These are phyloP conservation scores for Aegilops tauschii DNA, from an alignment of 176 grass and related monocot species.

Conservation along the genomic window DNA sequence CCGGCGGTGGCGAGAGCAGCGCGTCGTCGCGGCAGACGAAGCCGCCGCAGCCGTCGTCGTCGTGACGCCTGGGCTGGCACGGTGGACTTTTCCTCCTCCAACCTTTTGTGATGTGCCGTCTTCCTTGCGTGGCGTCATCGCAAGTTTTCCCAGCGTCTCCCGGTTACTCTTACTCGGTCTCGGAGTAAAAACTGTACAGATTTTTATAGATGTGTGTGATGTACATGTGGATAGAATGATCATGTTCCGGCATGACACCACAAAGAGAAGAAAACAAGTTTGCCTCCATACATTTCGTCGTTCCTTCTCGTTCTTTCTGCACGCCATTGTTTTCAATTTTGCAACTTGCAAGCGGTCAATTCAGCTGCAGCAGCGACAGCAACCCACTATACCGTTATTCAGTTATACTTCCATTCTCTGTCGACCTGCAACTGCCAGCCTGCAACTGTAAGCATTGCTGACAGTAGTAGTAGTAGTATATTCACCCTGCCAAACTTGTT, in stretches of 20 bases:
- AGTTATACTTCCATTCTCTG: slow-evolving; percentile 11
- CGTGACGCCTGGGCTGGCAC: not conserved
- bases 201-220: slow-evolving; percentile 35
- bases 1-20: slow-evolving; percentile 22
- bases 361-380: not conserved
- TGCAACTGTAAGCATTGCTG: not conserved
- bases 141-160: slow-evolving; percentile 13
- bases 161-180: not conserved
- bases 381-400: not conserved
- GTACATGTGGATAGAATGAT: slow-evolving; percentile 33
- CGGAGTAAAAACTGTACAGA: slow-evolving; percentile 40
- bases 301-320: not conserved
- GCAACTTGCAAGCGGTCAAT: slow-evolving; percentile 8
- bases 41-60: slow-evolving; percentile 3
- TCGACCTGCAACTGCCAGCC: not conserved
- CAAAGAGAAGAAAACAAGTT: not conserved
- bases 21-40: slow-evolving; percentile 26
- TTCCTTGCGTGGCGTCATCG: slow-evolving; percentile 3
- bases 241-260: slow-evolving; percentile 18
- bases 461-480: not conserved
- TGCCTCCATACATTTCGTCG: not conserved
- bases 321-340: not conserved
- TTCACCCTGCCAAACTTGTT: not conserved
- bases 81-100: not conserved
- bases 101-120: slow-evolving; percentile 17